Conservation (phyloP, 225 moss, liverwort and hornwort genomes). For the Rhytidiadelphus loreus region DNA sequence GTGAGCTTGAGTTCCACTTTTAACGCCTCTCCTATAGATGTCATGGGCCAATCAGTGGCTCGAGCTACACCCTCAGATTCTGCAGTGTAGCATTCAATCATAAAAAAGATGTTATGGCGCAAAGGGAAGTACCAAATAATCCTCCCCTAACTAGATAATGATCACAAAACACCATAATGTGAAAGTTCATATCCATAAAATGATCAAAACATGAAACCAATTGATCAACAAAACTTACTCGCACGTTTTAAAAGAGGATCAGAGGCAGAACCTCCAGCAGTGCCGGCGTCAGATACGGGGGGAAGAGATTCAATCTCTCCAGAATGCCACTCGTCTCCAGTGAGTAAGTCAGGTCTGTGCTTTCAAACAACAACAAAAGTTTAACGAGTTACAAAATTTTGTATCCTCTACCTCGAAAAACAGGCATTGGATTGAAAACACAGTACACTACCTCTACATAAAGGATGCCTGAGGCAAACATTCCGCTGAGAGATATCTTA, state of each 20-base stretch:
- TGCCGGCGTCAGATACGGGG: background rate
- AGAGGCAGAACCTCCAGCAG: background rate
- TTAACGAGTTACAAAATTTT: too few relatives aligned
- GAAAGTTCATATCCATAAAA: background rate
- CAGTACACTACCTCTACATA: too few relatives aligned
- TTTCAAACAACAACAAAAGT: background rate
- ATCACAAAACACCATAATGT: background rate
- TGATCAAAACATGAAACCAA: background rate
- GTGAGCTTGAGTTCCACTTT: too few relatives aligned
- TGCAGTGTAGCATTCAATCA: background rate
- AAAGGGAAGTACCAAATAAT: background rate
- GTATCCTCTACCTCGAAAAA: background rate
- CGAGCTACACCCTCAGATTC: background rate
- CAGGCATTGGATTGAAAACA: background rate
- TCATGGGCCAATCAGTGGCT: background rate
- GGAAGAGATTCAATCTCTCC: background rate
- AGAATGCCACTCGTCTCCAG: background rate
- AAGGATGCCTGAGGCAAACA: background rate
- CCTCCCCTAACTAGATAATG: background rate
- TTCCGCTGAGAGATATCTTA: background rate
- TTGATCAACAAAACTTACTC: background rate
- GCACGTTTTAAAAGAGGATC: background rate
- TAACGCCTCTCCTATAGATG: too few relatives aligned
- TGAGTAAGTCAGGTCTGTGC: background rate
- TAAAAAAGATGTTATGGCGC: too few relatives aligned